Base-by-base conservation (phyloP, 805 yeast species). In the Kodamaea kaohsiungensis region DNA sequence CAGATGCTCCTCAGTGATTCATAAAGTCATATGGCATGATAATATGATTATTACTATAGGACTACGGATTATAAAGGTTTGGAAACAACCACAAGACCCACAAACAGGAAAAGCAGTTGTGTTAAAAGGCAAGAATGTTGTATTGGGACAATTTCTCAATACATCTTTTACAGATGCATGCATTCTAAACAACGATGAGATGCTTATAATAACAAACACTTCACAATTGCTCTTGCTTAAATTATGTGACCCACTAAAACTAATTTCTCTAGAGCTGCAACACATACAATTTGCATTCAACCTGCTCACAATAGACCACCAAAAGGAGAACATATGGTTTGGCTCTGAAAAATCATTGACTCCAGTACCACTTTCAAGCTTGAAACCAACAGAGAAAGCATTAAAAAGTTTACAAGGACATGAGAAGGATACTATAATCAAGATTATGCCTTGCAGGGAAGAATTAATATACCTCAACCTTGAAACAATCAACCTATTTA, bases 1-100 rank as follows among this genome's bases (percentile, higher is more conserved):
- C 67, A 77, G 82, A 60, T 87, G 91, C 63, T 82, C 88, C 0
- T 79, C 88, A 0, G 73, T 77, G 9, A 77, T 88, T 6, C 76
- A 81, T 57, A 83, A 80, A 40, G 61, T 87, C 42, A 49, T 76
- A 3, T 88, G 92, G 92, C 71, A 80, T 53, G 76, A 75, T 15
- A 63, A 73, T 19, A 68, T 66, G 10, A 65, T 86, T 5, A 67
- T 85, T 2, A 85, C 91, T 0, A 67, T 78, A 46, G 93, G 93
- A 0, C 68, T 83, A 12, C 74, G 92, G 30, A 80, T 84, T 56
- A 69, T 87, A 15, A 83, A 86, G 52, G 67, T 84, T 0, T 88
- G 93, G 93, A 78, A 72, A 57, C 30, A 35, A 8, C 16, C 53
- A 25, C n/a, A 39, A 3, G 45, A 53, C 22, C 39, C 35, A 1